phyloP scores from a whole-genome alignment of 306 rosid genomes.

The Canavalia ensiformis region DNA sequence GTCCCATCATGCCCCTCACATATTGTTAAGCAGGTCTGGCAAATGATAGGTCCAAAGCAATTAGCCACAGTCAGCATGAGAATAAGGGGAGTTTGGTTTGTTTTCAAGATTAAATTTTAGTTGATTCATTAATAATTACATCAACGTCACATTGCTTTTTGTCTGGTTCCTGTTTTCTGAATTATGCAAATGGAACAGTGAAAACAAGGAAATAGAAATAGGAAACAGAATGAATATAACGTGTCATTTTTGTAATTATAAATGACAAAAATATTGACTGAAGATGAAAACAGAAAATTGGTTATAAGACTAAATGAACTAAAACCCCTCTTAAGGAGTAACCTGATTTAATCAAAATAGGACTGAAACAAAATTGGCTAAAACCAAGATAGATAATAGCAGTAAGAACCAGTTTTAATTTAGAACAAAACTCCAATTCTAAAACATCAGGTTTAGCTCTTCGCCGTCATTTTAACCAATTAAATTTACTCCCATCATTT shows the following conservation, averaged over 20 bases:
- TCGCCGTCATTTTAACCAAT: neutral
- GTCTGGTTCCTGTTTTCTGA: neutral
- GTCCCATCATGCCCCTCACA: slow-evolving; percentile 91
- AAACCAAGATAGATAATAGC: neutral
- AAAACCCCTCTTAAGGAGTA: neutral
- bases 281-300: neutral
- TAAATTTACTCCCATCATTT: neutral
- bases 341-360: neutral
- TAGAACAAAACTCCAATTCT: neutral
- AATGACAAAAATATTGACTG: neutral
- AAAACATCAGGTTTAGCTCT: neutral
- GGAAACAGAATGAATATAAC: neutral
- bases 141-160: neutral
- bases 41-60: slow-evolving; percentile 36
- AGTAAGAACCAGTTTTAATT: neutral
- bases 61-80: neutral
- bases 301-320: neutral
- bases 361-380: neutral
- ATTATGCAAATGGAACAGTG: neutral
- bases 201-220: neutral
- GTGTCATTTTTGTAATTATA: neutral
- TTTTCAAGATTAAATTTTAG: neutral
- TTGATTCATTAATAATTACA: slow-evolving; percentile 4
- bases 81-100: neutral
- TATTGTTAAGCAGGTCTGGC: slow-evolving; percentile 81